These are phyloP conservation scores for Raphidocelis subcapitata DNA, from an alignment of 139 green algal species.

Conservation along the genomic window DNA sequence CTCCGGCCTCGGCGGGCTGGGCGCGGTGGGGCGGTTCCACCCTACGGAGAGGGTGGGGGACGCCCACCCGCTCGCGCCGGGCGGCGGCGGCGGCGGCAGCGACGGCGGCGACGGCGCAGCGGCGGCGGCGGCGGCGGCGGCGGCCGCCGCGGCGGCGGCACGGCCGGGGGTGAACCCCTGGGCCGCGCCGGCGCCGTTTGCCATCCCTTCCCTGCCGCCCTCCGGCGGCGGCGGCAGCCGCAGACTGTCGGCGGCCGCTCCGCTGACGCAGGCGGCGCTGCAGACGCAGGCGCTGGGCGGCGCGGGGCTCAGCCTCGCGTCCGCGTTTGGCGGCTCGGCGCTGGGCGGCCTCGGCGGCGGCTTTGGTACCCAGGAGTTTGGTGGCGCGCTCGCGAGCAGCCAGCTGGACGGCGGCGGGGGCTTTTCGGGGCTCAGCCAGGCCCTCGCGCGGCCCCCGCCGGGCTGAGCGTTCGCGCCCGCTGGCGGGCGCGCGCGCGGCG, in stretches of 20 bases:
- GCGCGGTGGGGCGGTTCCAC: conserved; percentile 56
- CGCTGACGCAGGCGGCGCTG: too few relatives aligned
- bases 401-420: too few relatives aligned
- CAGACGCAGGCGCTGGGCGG: too few relatives aligned
- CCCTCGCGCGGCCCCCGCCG: neutral
- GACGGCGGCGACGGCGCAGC: neutral
- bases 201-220: neutral
- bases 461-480: too few relatives aligned
- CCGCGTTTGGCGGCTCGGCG: too few relatives aligned
- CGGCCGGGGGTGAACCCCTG: neutral
- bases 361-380: neutral
- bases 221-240: too few relatives aligned
- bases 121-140: neutral
- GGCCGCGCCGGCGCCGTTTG: neutral
- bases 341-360: too few relatives aligned
- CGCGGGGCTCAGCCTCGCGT: too few relatives aligned
- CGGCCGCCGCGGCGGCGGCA: neutral
- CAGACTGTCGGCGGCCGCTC: too few relatives aligned
- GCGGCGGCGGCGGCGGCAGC: neutral
- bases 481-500: too few relatives aligned
- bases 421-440: neutral
- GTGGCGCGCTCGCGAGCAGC: neutral
- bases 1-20: conserved; percentile 33
- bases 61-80: neutral
- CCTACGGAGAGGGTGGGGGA: conserved; percentile 53